Base-by-base conservation (phyloP, 1,284 basidiomycete genomes). In the Phlebopus sp. region DNA sequence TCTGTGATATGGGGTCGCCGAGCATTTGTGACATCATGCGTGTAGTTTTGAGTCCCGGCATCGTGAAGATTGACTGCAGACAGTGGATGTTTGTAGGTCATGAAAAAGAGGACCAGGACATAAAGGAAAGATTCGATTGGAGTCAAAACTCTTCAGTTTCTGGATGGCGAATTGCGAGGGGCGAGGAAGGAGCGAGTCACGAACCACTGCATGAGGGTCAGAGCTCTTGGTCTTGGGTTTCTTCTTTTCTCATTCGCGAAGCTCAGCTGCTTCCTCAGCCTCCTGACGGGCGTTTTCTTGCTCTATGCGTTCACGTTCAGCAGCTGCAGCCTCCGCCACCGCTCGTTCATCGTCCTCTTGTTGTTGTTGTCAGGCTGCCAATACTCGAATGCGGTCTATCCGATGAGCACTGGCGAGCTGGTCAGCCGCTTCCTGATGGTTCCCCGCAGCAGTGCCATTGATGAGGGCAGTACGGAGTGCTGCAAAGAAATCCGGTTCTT, bases 71-170 rank as follows among this genome's bases (percentile, higher is more conserved):
- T n/a, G n/a, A n/a, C n/a, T n/a, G n/a, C n/a, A n/a, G n/a, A n/a
- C n/a, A n/a, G n/a, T n/a, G n/a, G n/a, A n/a, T n/a, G n/a, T n/a
- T n/a, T n/a, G n/a, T n/a, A n/a, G n/a, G n/a, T n/a, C n/a, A n/a
- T n/a, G n/a, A n/a, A n/a, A n/a, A n/a, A n/a, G n/a, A n/a, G n/a
- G n/a, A n/a, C n/a, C n/a, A n/a, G 1, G 27, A 37, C 1, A 62
- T 56, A 53, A 67, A 66, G 39, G 68, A 65, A 65, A 0, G 63
- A 46, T 9, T 65, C 62, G 4, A 62, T 42, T n/a, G 41, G 52
- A 66, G 14, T 66, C 59, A 18, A 47, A 40, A 1, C 54, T 41
- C 0, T 46, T 7, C 7, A 68, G 42, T 31, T 63, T 66, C 5
- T 54, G 39, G 2, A 67, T 10, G 1, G 63, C 59, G 32, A 51